Base-by-base conservation (phyloP, 176 grass and related monocot species). In the Saccharum officinarum region DNA sequence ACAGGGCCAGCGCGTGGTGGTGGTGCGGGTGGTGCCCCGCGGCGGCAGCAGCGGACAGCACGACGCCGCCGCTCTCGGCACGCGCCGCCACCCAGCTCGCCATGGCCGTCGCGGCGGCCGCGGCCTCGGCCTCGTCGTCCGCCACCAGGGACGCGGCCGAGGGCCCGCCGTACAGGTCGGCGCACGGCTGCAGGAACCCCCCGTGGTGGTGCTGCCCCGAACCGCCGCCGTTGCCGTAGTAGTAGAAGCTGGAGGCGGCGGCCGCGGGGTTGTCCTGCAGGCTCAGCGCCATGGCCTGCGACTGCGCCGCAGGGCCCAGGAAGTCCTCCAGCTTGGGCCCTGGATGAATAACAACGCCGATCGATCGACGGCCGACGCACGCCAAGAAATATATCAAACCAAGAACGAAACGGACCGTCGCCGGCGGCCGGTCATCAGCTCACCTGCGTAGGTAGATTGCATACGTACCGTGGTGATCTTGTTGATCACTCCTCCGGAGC, bases 241-340 rank as follows among this genome's bases (percentile, higher is more conserved):
- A 93, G 79, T 96, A 96, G 78, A 94, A 87, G 82, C 82, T 92
- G 37, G 85, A 87, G 49, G 83, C 80, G 25, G 86, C 84, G 7
- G 52, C 55, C 20, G 55, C 55, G 0, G n/a, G 59, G 80, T 84
- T 90, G 76, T 99, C 97, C 49, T 17, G 16, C 66, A 99, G 75
- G 76, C 90, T 99, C 79, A 99, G 87, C 70, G 92, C 90, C 94
- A 99, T 99, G 37, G 92, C 86, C 80, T 82, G 89, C 49, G 67
- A 57, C 88, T 87, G 89, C 41, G 62, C 76, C 20, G 76, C 81
- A 7, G 89, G 83, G 39, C 97, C 97, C 75, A 99, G 76, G 84
- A 99, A 99, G 61, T 99, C 97, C 88, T 99, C 97, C 5, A 99
- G 88, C 84, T 99, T 99, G 13, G 97, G 94, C 62, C 93, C 91